phyloP scores from a whole-genome alignment of 345 rosid genomes.

The Hibiscus tridactylites region DNA sequence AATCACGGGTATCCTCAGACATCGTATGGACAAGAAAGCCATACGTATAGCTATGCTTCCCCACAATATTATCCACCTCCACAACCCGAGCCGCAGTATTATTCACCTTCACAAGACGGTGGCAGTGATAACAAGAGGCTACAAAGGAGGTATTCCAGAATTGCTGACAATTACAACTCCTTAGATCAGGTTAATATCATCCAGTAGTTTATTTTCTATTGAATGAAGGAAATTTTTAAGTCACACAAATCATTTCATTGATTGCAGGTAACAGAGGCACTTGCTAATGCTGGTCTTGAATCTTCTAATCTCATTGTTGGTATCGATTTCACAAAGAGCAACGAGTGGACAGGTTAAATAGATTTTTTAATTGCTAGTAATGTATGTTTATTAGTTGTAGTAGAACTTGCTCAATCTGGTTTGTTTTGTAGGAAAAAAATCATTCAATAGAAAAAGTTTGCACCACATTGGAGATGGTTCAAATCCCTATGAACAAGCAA shows the following conservation, averaged over 20 bases:
- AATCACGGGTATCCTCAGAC: slow-evolving; percentile 30
- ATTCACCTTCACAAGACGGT: slow-evolving; percentile 27
- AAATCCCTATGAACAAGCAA: slow-evolving; percentile 92
- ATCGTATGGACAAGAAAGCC: slow-evolving; percentile 37
- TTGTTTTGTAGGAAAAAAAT: slow-evolving; percentile 50
- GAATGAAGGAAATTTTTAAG: background rate
- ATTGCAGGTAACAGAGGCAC: slow-evolving; percentile 78
- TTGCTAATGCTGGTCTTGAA: slow-evolving; percentile 78
- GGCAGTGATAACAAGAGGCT: slow-evolving; percentile 38
- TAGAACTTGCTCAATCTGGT: slow-evolving; percentile 8
- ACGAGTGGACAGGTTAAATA: slow-evolving; percentile 87
- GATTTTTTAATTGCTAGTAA: slow-evolving; percentile 11
- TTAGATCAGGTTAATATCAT: slow-evolving; percentile 55
- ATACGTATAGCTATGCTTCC: slow-evolving; percentile 22
- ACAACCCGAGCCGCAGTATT: slow-evolving; percentile 19
- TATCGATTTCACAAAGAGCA: slow-evolving; percentile 96
- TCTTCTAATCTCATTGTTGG: slow-evolving; percentile 98
- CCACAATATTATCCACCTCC: slow-evolving; percentile 33
- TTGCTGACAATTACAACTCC: slow-evolving; percentile 70
- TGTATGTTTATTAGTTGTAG: slow-evolving; percentile 5
- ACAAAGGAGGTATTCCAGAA: slow-evolving; percentile 64
- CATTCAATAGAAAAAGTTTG: slow-evolving; percentile 68
- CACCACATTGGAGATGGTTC: slow-evolving; percentile 54
- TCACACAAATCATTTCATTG: background rate
- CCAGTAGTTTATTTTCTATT: background rate